Evolutionary conservation across 2,329 filamentous ascomycete genomes (phyloP).

Genomic region (Epichloe festucae): DNA sequence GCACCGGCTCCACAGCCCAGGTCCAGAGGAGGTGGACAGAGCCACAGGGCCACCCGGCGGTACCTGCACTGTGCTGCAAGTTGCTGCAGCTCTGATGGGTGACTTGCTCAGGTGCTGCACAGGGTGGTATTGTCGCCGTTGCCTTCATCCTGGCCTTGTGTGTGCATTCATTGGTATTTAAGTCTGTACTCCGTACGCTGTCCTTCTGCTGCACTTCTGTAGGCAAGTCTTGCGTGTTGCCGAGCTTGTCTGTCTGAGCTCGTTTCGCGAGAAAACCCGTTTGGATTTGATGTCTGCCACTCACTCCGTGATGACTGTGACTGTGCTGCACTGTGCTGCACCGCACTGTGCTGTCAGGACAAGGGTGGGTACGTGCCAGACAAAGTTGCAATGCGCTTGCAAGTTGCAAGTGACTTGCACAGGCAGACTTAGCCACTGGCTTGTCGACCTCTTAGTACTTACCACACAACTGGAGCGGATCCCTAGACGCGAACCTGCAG

Average conservation of each 20-base stretch:
- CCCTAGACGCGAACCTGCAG: neutral
- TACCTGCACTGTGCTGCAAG: conserved; percentile 1
- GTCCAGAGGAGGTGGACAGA: neutral
- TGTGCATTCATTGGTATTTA: too few relatives aligned
- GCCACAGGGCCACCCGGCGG: neutral
- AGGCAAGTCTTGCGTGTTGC: too few relatives aligned
- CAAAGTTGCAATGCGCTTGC: neutral
- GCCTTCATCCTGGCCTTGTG: neutral
- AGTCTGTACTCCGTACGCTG: too few relatives aligned
- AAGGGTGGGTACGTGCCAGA: neutral
- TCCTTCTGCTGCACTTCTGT: too few relatives aligned
- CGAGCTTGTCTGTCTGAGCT: too few relatives aligned
- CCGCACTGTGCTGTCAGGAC: neutral
- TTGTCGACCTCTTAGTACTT: neutral
- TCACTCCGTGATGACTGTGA: too few relatives aligned
- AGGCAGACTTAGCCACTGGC: neutral
- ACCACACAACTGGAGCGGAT: neutral
- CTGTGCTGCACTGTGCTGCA: neutral
- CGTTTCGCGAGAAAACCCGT: too few relatives aligned
- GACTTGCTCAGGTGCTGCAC: neutral
- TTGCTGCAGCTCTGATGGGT: neutral
- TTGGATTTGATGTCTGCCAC: too few relatives aligned
- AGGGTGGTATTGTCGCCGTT: neutral
- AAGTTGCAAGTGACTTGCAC: neutral
- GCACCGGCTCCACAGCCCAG: neutral